phyloP scores from a whole-genome alignment of 495 filamentous ascomycete species.

The Ramalina peruviana region DNA sequence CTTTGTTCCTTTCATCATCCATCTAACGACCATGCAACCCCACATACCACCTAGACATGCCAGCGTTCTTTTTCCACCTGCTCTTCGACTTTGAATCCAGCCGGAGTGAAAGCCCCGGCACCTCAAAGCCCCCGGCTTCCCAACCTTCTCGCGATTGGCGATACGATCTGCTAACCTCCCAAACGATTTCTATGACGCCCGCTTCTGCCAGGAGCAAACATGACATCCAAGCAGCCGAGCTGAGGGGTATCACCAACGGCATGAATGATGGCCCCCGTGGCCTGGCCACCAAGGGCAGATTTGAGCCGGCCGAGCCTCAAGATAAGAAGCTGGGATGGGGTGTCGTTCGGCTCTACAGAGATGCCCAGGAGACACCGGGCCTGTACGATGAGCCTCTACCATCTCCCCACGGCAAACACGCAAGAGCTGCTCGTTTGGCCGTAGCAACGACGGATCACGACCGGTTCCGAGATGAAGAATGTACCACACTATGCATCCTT shows the following conservation, averaged over 20 bases:
- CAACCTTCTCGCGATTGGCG: conserved; percentile 40
- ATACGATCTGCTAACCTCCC: conserved; percentile 46
- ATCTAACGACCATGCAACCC: conserved; percentile 1
- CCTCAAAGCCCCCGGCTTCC: conserved; percentile 2
- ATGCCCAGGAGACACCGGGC: conserved; percentile 58
- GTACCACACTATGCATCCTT: conserved; percentile 84
- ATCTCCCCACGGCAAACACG: conserved; percentile 4
- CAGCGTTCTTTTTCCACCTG: conserved; percentile 84
- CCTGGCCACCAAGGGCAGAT: conserved; percentile 61
- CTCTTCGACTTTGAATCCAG: conserved; percentile 53
- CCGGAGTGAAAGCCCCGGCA: background rate
- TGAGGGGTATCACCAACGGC: conserved; percentile 29
- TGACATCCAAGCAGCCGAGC: conserved; percentile 6
- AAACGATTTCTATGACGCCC: conserved; percentile 53
- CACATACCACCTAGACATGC: conserved; percentile 32
- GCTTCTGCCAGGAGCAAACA: conserved; percentile 12
- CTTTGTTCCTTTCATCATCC: background rate
- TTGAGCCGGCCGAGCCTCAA: conserved; percentile 58
- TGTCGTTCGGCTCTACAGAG: conserved; percentile 85
- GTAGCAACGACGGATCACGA: conserved; percentile 6
- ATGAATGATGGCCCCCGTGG: conserved; percentile 40
- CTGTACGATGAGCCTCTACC: conserved; percentile 22
- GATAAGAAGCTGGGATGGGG: conserved; percentile 81
- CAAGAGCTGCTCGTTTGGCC: background rate
- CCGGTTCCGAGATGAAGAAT: conserved; percentile 43